phyloP scores from a whole-genome alignment of 164 flowering plant genomes.

The Magnolia officinalis region DNA sequence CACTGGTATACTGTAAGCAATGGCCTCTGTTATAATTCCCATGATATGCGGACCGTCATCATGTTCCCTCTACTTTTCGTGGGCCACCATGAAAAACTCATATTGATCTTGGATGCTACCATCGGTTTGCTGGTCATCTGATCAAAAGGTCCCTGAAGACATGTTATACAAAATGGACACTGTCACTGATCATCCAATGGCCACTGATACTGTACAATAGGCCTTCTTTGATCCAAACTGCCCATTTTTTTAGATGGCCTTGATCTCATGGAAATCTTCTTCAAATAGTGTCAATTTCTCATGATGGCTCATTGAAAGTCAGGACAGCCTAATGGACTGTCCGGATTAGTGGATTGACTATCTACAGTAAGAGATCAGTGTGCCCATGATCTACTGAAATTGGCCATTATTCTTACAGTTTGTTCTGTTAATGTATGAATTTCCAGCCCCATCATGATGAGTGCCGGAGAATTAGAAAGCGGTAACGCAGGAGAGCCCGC shows the following conservation, averaged over 20 bases:
- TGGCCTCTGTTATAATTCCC: background rate
- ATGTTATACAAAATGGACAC: background rate
- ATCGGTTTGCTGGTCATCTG: too few relatives aligned
- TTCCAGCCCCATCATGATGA: conserved; percentile 47
- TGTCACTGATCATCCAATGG: background rate
- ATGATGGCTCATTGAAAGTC: background rate
- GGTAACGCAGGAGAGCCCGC: conserved; percentile 55
- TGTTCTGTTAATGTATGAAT: conserved; percentile 1
- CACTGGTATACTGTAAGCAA: too few relatives aligned
- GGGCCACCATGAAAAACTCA: background rate
- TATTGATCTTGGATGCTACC: background rate
- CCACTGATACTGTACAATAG: too few relatives aligned
- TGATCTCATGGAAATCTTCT: background rate
- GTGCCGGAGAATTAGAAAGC: conserved; percentile 50
- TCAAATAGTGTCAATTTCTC: background rate
- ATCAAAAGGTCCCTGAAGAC: background rate
- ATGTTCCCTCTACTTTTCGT: background rate
- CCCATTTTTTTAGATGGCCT: background rate
- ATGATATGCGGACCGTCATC: background rate
- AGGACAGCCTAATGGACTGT: background rate
- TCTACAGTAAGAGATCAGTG: background rate
- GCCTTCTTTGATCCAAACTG: background rate
- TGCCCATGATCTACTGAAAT: background rate
- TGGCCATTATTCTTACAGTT: background rate
- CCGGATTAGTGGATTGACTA: background rate